Evolutionary conservation across 108 stramenopile genomes (phyloP), one percentile per base, ranked within the genome.

Genomic region (Stephanodiscus minutulus): DNA sequence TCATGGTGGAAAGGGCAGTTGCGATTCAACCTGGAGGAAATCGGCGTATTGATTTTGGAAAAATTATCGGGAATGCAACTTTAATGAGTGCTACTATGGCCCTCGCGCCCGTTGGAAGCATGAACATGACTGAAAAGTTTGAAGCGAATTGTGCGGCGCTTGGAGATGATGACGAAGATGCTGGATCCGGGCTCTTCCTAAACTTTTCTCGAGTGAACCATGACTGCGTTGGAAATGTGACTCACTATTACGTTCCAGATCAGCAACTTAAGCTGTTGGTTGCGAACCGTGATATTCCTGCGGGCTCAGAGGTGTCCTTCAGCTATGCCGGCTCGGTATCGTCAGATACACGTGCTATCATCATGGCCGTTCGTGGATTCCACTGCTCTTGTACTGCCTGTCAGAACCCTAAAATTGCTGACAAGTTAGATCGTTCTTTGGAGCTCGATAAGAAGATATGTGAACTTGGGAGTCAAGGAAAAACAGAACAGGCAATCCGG

Each of bases 211-310:
- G 62, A 22, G 61, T 64, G 47, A 72, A 72, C 53, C 62, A 72
- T 65, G 71, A 72, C 61, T 72, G 71, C 50, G 12, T 72, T 72
- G 71, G 71, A 8, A 72, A 72, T 64, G n/a, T 18, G 20, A 7
- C 15, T 53, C 62, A 72, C 12, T 59, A 61, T 22, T 70, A 61
- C 28, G 17, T 41, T 39, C 41, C 69, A 24, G 33, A 70, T 25
- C 69, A 11, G 0, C 17, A 29, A 25, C 6, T 70, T 9, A 70
- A 70, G 56, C 6, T 70, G 9, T 22, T 70, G 7, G 69, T 70
- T 47, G 69, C 69, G 24, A 29, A 48, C 8, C 9, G 15, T 39
- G 36, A 27, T 10, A 70, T 70, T 47, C 57, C 56, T 21, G 52
- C 47, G 43, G 69, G 69, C 21, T 39, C 47, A 5, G 58, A 70